Conservation (phyloP, 495 filamentous ascomycete species). For the Cryomyces antarcticus region DNA sequence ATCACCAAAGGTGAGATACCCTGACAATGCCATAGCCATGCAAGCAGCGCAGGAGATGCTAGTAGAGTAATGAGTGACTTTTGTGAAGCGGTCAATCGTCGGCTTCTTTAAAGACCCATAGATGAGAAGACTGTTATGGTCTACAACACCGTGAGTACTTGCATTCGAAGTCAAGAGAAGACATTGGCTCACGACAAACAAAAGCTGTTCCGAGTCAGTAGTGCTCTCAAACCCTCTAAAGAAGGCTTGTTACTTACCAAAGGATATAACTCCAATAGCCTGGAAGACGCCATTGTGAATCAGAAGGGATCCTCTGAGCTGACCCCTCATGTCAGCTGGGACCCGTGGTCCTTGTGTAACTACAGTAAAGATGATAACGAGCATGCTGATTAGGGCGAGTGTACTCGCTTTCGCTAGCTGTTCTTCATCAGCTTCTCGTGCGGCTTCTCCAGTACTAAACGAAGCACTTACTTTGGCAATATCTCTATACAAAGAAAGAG, state of each 20-base stretch:
- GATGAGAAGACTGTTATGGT: conserved; percentile 92
- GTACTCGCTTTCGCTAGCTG: conserved; percentile 90
- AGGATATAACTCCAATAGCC: conserved; percentile 92
- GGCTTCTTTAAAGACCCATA: conserved; percentile 89
- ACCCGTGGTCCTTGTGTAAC: conserved; percentile 63
- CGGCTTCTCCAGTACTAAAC: not conserved
- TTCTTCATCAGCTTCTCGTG: not conserved
- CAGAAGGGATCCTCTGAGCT: conserved; percentile 40
- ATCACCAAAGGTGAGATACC: conserved; percentile 85
- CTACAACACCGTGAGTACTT: conserved; percentile 15
- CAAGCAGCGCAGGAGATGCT: conserved; percentile 75
- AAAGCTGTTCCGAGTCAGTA: conserved; percentile 36
- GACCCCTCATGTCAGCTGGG: conserved; percentile 45
- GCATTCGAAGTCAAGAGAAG: not conserved
- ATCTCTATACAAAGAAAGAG: conserved; percentile 79
- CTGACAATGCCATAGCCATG: conserved; percentile 66
- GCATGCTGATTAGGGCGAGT: conserved; percentile 78
- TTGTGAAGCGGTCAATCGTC: conserved; percentile 81
- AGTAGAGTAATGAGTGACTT: conserved; percentile 83
- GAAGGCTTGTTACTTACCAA: conserved; percentile 35
- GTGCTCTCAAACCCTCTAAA: not conserved
- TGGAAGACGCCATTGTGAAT: conserved; percentile 80
- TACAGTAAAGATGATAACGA: conserved; percentile 72
- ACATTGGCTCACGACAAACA: conserved; percentile 43
- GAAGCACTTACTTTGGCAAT: conserved; percentile 68